These are phyloP conservation scores for Saturnispora hagleri DNA, from an alignment of 805 yeast genomes.

Conservation along the genomic window DNA sequence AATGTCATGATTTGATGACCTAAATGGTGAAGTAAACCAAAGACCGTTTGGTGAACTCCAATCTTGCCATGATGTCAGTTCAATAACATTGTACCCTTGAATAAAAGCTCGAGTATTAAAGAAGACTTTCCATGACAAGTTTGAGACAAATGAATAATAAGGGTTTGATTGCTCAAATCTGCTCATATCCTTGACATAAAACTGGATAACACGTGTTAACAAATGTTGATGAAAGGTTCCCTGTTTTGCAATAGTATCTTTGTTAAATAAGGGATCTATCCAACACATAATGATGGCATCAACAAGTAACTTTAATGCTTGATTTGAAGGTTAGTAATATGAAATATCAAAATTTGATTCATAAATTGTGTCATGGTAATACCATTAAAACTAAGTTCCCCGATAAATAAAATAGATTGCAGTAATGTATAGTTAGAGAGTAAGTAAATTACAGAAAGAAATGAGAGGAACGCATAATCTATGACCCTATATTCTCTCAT, in stretches of 20 bases:
- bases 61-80: conserved; percentile 23
- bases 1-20: conserved; percentile 30
- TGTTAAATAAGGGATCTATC: conserved; percentile 25
- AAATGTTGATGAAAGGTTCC: conserved; percentile 24
- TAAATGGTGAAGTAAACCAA: conserved; percentile 26
- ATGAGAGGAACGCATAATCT: conserved; percentile 22
- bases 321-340: background rate
- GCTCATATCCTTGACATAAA: conserved; percentile 14
- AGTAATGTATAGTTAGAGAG: conserved; percentile 19
- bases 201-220: conserved; percentile 14
- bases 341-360: background rate
- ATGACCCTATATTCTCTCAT: conserved; percentile 26
- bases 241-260: conserved; percentile 23
- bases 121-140: conserved; percentile 25
- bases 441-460: conserved; percentile 19
- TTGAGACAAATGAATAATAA: conserved; percentile 22
- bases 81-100: conserved; percentile 29
- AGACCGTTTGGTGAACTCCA: conserved; percentile 14
- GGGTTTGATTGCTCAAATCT: conserved; percentile 14
- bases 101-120: conserved; percentile 24
- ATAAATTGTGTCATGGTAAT: background rate
- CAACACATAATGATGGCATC: conserved; percentile 23
- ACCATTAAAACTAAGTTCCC: background rate
- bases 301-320: conserved; percentile 18
- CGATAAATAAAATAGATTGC: conserved; percentile 11